Evolutionary conservation across 2,329 filamentous ascomycete species (phyloP).

Genomic region (Trichophyton schoenleinii): DNA sequence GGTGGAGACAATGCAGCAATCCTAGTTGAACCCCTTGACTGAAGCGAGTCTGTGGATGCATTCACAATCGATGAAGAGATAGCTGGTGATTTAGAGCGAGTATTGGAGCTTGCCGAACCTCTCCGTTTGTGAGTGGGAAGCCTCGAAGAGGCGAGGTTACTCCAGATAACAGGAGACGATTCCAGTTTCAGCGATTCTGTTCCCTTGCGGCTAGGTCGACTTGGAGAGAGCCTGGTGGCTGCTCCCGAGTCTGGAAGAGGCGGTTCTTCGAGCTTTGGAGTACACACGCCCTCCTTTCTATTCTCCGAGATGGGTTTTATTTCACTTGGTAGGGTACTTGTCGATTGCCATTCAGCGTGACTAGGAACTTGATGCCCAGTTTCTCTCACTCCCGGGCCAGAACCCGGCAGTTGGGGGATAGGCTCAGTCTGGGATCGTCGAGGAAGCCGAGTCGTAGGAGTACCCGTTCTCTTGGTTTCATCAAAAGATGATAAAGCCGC

Average conservation of each 20-base stretch:
- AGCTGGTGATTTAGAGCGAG: conserved; percentile 19
- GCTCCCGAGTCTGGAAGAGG: background rate
- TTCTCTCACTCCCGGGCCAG: background rate
- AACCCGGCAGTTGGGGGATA: background rate
- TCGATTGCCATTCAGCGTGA: background rate
- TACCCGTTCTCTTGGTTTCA: conserved; percentile 5
- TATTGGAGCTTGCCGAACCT: conserved; percentile 32
- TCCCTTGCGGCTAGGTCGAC: conserved; percentile 56
- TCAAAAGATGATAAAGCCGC: conserved; percentile 12
- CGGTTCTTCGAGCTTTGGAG: background rate
- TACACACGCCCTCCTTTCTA: background rate
- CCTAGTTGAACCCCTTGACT: conserved; percentile 22
- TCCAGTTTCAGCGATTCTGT: conserved; percentile 48
- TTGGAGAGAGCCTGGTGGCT: background rate
- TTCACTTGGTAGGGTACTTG: background rate
- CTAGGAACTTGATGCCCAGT: background rate
- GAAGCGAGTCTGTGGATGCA: conserved; percentile 29
- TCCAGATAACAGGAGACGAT: conserved; percentile 44
- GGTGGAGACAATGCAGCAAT: conserved; percentile 16
- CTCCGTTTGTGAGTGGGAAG: conserved; percentile 39
- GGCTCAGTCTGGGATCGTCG: conserved; percentile 10
- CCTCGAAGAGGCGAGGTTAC: conserved; percentile 40
- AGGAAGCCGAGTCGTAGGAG: conserved; percentile 4
- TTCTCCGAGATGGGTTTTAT: background rate
- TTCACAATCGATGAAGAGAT: conserved; percentile 23